Base-by-base conservation (phyloP, 129 eudicot genomes). In the Cynara cardunculus region DNA sequence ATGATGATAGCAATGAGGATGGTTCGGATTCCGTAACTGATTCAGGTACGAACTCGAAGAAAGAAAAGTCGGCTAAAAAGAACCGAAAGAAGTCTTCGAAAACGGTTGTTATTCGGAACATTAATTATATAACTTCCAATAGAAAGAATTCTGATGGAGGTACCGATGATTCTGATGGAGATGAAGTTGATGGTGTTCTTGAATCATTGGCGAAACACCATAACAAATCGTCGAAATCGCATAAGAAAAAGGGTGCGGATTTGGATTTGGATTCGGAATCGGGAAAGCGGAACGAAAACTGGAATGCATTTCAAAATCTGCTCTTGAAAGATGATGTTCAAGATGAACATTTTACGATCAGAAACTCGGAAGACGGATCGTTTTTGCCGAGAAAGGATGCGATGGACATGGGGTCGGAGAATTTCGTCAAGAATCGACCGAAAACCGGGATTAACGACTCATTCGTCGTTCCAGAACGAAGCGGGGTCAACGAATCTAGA, bases 71-170 rank as follows among this genome's bases (percentile, higher is more conserved):
- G 62, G 53, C 31, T 31, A 92, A 81, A 78, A 92, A 85, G 86
- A 82, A 89, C 73, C 86, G 84, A 83, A 95, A 92, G 73, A 94
- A 87, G 83, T 82, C 93, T 11, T 95, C 99, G 53, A 95, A 91
- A 82, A 95, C 92, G 1, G 99, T 95, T 21, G 97, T 95, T 35
- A 95, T 95, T 32, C 97, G 99, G 46, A 95, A 95, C 80, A 90
- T 95, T 74, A 95, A 95, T 71, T 95, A 95, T 81, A 92, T 95
- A 18, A 90, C 97, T 69, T 94, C 98, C 32, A 87, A 91, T 75
- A 87, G 86, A 81, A 88, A 83, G 85, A 83, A 87, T 82, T 92
- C 86, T 25, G 97, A 88, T 72, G 90, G 90, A 9, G 91, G 81
- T 12, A 89, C 83, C 28, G 88, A 81, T 76, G 85, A 89, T 77